A percentile compares a stretch with the other conserved stretches of the same genome.
phyloP scores from a whole-genome alignment of 495 filamentous ascomycete genomes.

The Lophium mytilinum region DNA sequence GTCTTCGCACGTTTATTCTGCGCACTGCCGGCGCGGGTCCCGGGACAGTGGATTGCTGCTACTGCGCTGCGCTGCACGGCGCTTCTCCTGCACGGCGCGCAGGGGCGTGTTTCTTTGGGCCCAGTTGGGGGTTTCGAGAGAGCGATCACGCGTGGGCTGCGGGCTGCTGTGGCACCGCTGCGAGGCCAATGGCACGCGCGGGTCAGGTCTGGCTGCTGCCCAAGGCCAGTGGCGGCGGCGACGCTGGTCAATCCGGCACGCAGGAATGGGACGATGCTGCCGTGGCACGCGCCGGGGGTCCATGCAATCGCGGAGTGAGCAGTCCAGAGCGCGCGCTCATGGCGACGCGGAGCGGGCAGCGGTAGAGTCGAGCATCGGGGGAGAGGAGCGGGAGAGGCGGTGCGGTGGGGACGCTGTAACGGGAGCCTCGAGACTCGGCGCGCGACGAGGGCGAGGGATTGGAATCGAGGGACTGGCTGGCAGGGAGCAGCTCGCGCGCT shows the following conservation, averaged over 20 bases:
- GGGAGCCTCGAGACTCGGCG: neutral
- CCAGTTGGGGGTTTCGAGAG: conserved; percentile 26
- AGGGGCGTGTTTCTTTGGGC: conserved; percentile 1
- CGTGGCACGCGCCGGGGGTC: conserved; percentile 23
- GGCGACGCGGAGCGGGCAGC: neutral
- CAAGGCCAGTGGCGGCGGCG: conserved; percentile 12
- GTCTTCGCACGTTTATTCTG: conserved; percentile 31
- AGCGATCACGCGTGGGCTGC: conserved; percentile 27
- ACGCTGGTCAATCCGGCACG: conserved; percentile 19
- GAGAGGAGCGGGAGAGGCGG: neutral
- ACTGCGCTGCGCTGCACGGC: no score
- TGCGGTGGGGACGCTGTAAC: neutral
- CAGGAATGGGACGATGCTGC: conserved; percentile 26
- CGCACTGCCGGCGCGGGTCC: conserved; percentile 17
- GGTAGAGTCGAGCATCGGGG: neutral
- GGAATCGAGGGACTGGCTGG: no score
- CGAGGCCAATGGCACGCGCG: conserved; percentile 8
- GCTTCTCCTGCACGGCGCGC: conserved; percentile 12
- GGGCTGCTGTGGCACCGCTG: conserved; percentile 17
- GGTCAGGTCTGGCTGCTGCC: neutral
- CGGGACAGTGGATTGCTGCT: no score
- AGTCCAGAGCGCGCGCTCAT: conserved; percentile 20
- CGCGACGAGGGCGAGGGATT: no score
- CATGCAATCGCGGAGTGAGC: conserved; percentile 21
- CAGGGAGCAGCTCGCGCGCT: no score